phyloP scores from a whole-genome alignment of 179 eudicot species.

The Silene vulgaris region DNA sequence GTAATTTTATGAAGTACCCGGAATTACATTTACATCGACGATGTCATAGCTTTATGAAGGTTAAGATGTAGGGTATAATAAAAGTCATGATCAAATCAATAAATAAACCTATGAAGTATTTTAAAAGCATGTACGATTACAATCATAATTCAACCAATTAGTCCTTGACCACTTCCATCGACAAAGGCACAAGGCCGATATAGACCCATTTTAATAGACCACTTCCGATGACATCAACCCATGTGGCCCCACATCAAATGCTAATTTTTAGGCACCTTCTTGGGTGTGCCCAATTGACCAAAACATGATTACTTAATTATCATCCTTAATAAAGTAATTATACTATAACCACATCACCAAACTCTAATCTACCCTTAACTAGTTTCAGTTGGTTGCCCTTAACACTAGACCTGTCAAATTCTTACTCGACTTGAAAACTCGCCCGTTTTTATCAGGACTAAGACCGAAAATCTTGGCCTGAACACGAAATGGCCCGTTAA shows the following conservation, averaged over 20 bases:
- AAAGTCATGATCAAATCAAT: too few species aligned
- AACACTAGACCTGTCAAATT: too few species aligned
- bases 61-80: too few species aligned
- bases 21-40: too few species aligned
- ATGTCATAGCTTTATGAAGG: too few species aligned
- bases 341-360: conserved; percentile 16
- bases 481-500: too few species aligned
- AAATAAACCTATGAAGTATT: neutral
- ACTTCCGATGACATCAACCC: conserved; percentile 29
- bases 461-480: too few species aligned
- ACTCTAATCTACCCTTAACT: conserved; percentile 15
- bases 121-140: neutral
- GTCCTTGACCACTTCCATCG: conserved; percentile 16
- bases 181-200: conserved; percentile 20
- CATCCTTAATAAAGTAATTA: conserved; percentile 10
- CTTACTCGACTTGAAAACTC: too few species aligned
- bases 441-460: too few species aligned
- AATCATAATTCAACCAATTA: neutral
- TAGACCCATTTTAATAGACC: conserved; percentile 20
- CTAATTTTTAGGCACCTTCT: conserved; percentile 33
- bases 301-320: conserved; percentile 31
- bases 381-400: neutral
- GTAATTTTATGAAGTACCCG: too few species aligned
- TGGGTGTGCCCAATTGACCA: conserved; percentile 31
- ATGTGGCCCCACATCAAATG: conserved; percentile 26